Evolutionary conservation across 2,329 filamentous ascomycete species (phyloP).

Genomic region (Didymella pomorum): DNA sequence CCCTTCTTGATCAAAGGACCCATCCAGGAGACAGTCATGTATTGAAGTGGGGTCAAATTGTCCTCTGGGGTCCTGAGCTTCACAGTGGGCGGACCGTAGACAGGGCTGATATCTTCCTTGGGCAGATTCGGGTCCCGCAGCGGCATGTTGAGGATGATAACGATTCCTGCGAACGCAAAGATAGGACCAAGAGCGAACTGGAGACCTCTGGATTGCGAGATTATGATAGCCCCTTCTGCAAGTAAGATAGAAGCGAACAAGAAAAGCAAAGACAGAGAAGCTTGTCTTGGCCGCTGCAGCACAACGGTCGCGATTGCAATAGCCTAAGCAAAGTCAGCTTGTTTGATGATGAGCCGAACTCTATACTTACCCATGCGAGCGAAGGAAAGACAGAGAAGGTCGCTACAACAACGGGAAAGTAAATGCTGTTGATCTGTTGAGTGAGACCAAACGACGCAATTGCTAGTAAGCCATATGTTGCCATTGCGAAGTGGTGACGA

Average conservation of each 20-base stretch:
- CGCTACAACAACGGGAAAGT: constrained; percentile 24
- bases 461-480: constrained; percentile 37
- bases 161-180: constrained; percentile 58
- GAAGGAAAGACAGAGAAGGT: constrained; percentile 37
- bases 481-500: constrained; percentile 37
- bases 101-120: constrained; percentile 65
- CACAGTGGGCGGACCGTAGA: constrained; percentile 64
- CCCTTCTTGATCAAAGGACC: constrained; percentile 73
- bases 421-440: constrained; percentile 29
- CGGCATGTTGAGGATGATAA: constrained; percentile 72
- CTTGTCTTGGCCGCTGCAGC: constrained; percentile 52
- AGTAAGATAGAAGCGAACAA: constrained; percentile 47
- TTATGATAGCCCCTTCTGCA: constrained; percentile 35
- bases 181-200: constrained; percentile 47
- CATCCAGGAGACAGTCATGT: constrained; percentile 87
- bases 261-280: constrained; percentile 52
- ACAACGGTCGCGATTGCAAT: constrained; percentile 48
- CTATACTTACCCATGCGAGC: constrained; percentile 44
- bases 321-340: constrained; percentile 42
- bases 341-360: background rate
- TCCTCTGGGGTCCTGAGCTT: constrained; percentile 80
- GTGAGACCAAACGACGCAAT: constrained; percentile 38
- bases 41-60: constrained; percentile 79
- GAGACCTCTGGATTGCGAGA: constrained; percentile 42
- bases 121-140: constrained; percentile 67